Conservation (phyloP, 345 rosid genomes). For the Gossypium australe region DNA sequence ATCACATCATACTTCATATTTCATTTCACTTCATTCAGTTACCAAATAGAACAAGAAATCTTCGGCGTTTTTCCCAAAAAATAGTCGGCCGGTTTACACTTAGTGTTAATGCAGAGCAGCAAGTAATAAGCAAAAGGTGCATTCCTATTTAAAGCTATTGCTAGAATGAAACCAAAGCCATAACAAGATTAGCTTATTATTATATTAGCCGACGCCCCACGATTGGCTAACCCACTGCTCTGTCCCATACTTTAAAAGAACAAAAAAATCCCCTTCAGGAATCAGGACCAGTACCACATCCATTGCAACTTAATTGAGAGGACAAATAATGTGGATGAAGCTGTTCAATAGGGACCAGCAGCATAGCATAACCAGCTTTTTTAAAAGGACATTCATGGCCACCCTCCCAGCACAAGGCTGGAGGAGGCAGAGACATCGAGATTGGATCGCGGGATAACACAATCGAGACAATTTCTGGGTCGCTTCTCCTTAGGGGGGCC, state of each 20-base stretch:
- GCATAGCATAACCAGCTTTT: background rate
- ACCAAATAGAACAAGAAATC: background rate
- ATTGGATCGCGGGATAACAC: background rate
- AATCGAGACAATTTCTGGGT: background rate
- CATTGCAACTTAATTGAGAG: constrained; percentile 3
- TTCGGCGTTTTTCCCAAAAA: no score
- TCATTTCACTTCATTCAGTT: background rate
- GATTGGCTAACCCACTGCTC: no score
- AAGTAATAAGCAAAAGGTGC: background rate
- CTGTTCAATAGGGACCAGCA: constrained; percentile 10
- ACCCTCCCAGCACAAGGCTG: background rate
- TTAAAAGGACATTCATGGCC: background rate
- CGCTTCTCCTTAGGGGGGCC: background rate
- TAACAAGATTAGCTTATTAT: background rate
- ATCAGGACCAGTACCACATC: background rate
- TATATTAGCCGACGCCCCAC: background rate
- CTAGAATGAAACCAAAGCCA: background rate
- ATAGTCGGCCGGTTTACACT: background rate
- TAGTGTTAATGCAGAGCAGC: background rate
- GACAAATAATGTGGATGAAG: background rate
- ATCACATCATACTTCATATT: background rate
- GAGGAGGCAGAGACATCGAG: background rate
- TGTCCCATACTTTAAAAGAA: background rate
- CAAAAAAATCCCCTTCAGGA: no score
- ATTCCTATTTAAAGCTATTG: background rate